phyloP scores from a whole-genome alignment of 2,329 filamentous ascomycete species.

The Herpotrichia juniperi region DNA sequence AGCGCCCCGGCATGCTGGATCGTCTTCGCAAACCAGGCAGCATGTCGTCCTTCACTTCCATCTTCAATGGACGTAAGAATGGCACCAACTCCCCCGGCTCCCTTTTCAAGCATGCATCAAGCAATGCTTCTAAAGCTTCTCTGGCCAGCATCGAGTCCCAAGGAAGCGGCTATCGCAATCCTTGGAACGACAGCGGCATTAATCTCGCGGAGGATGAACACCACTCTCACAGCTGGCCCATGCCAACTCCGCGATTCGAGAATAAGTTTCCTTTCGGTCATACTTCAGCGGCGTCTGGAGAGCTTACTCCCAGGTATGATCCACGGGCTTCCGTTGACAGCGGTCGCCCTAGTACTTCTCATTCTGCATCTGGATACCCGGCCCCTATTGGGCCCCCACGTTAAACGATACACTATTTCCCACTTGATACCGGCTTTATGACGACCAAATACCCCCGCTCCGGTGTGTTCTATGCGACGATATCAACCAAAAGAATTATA shows the following conservation, averaged over 20 bases:
- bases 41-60: constrained; percentile 94
- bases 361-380: constrained; percentile 98
- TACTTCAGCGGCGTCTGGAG: constrained; percentile 65
- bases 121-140: constrained; percentile 92
- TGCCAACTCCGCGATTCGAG: constrained; percentile 51
- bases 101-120: constrained; percentile 86
- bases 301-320: constrained; percentile 82
- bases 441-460: constrained; percentile 46
- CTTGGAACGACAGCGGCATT: constrained; percentile 97
- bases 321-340: constrained; percentile 86
- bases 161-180: constrained; percentile 92
- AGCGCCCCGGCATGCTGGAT: constrained; percentile 81
- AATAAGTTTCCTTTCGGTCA: constrained; percentile 69
- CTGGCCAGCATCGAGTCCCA: constrained; percentile 95
- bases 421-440: constrained; percentile 41
- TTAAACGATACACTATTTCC: constrained; percentile 61
- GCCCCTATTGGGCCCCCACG: constrained; percentile 88
- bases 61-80: constrained; percentile 94
- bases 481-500: constrained; percentile 48
- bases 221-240: constrained; percentile 46
- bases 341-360: constrained; percentile 90
- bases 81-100: constrained; percentile 77
- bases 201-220: constrained; percentile 89
- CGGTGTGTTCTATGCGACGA: constrained; percentile 35
- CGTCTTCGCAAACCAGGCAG: constrained; percentile 92